Percentiles rank a stretch among this genome's conserved stretches.
These are phyloP conservation scores for Xylariomycetidae sp. DNA, from an alignment of 2,329 filamentous ascomycete species.

Conservation along the genomic window DNA sequence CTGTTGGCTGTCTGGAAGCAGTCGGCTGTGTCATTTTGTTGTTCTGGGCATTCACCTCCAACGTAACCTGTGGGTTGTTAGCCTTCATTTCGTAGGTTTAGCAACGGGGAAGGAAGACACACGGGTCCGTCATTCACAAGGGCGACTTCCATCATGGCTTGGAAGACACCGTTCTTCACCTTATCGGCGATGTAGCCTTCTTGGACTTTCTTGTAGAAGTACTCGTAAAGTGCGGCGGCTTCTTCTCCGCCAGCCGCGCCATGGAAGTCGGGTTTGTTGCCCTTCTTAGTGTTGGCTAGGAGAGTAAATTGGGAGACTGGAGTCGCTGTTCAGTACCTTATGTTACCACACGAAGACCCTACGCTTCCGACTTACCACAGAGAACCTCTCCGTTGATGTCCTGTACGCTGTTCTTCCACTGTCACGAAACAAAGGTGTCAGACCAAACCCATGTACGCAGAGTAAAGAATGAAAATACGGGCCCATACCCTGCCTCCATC, in stretches of 20 bases:
- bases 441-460: conserved; percentile 5
- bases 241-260: conserved; percentile 73
- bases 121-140: conserved; percentile 80
- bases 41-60: conserved; percentile 28
- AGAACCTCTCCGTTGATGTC: conserved; percentile 89
- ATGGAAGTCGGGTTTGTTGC: conserved; percentile 92
- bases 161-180: conserved; percentile 94
- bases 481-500: conserved; percentile 55
- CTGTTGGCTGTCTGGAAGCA: conserved; percentile 6
- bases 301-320: conserved; percentile 95
- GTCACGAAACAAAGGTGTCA: conserved; percentile 12
- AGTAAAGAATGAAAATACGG: conserved; percentile 6
- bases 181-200: conserved; percentile 64
- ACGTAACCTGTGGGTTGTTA: conserved; percentile 30
- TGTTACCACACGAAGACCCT: not conserved
- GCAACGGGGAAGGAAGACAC: conserved; percentile 15
- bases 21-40: conserved; percentile 8
- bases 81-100: not conserved
- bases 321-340: too few relatives aligned
- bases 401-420: conserved; percentile 88
- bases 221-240: conserved; percentile 74
- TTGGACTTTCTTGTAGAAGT: conserved; percentile 73
- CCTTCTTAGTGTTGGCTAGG: conserved; percentile 88
- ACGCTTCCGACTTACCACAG: conserved; percentile 79
- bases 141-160: conserved; percentile 98